Conservation (phyloP, 2,329 filamentous ascomycete species). For the Cytospora paraplurivora region DNA sequence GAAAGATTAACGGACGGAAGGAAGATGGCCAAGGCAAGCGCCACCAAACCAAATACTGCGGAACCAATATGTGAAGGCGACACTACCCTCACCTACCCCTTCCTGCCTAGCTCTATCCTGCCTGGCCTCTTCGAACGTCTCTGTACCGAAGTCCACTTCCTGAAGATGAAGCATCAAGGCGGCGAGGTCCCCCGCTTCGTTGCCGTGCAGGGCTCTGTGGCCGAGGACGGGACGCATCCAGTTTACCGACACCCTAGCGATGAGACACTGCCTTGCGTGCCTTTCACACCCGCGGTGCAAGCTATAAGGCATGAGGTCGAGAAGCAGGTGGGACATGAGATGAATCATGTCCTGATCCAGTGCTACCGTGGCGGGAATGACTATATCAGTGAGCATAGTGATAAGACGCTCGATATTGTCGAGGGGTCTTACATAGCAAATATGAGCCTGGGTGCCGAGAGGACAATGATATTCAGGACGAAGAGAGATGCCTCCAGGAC, state of each 20-base stretch:
- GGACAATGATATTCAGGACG: constrained; percentile 86
- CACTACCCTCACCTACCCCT: constrained; percentile 69
- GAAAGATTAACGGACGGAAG: constrained; percentile 5
- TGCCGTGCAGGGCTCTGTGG: constrained; percentile 78
- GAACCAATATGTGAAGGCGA: constrained; percentile 77
- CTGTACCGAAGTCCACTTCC: constrained; percentile 78
- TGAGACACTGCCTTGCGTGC: constrained; percentile 74
- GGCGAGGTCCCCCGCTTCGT: constrained; percentile 91
- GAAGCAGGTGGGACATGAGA: constrained; percentile 69
- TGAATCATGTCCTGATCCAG: constrained; percentile 94
- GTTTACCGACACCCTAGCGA: constrained; percentile 96
- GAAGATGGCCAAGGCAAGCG: constrained; percentile 30
- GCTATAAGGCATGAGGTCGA: constrained; percentile 71
- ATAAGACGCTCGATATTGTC: constrained; percentile 92
- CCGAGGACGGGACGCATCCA: constrained; percentile 71
- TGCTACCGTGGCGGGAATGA: constrained; percentile 87
- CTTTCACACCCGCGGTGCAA: constrained; percentile 74
- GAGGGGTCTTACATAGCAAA: constrained; percentile 84
- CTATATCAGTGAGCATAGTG: constrained; percentile 94
- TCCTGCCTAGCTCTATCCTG: constrained; percentile 62
- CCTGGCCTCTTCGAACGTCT: constrained; percentile 69
- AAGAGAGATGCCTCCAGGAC: constrained; percentile 56
- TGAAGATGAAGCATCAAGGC: constrained; percentile 88
- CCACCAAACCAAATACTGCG: constrained; percentile 35
- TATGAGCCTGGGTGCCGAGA: constrained; percentile 86